Evolutionary conservation across 139 green algal species (phyloP).

Genomic region (Pycnococcus provasolii): DNA sequence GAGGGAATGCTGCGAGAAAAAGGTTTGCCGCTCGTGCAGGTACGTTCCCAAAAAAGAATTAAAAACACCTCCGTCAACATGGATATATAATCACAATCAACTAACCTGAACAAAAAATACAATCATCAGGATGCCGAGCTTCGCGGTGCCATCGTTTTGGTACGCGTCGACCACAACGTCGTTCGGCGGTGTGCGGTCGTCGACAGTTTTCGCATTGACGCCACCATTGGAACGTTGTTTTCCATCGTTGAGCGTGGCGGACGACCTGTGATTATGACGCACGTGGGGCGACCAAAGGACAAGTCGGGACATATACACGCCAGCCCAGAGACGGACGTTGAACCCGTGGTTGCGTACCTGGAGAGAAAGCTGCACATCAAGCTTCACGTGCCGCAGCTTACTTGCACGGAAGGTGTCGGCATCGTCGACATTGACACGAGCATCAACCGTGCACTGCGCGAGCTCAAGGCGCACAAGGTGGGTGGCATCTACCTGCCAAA

Average conservation of each 20-base stretch:
- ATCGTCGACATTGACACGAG: conserved; percentile 28
- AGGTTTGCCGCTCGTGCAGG: too few relatives aligned
- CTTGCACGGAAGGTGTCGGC: neutral
- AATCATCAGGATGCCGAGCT: conserved; percentile 9
- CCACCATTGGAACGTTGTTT: conserved; percentile 16
- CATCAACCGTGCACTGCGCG: conserved; percentile 24
- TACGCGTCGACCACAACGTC: conserved; percentile 23
- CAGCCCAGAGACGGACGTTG: conserved; percentile 1
- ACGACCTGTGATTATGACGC: conserved; percentile 33
- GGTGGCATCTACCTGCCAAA: conserved; percentile 37
- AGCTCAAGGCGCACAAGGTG: conserved; percentile 26
- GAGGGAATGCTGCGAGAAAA: too few relatives aligned
- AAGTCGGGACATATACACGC: neutral
- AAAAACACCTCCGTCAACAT: too few relatives aligned
- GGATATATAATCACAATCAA: too few relatives aligned
- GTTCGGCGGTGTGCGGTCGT: neutral
- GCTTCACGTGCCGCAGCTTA: conserved; percentile 24
- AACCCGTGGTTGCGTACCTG: conserved; percentile 17
- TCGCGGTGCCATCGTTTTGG: conserved; percentile 12
- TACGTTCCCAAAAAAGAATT: too few relatives aligned
- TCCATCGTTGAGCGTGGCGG: conserved; percentile 30
- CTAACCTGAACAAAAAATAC: neutral
- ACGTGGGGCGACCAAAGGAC: conserved; percentile 31
- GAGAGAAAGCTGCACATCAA: conserved; percentile 25
- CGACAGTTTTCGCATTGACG: conserved; percentile 9